These are phyloP conservation scores for Ambrosiella beaveri DNA, from an alignment of 2,329 filamentous ascomycete species.

Conservation along the genomic window DNA sequence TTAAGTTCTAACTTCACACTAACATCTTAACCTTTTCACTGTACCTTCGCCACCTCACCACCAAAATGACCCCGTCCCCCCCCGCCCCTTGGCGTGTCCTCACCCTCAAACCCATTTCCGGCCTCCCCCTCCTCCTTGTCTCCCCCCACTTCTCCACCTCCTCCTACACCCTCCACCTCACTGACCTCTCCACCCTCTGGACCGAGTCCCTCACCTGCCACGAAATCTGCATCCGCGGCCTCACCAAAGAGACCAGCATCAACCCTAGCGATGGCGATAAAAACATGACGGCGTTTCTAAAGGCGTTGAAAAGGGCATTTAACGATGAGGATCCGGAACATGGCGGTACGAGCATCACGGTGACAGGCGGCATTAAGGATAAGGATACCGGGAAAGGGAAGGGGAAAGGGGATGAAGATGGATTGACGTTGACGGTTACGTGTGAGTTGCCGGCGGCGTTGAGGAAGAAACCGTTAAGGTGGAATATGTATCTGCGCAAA, in stretches of 20 bases:
- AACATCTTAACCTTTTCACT: too few species aligned
- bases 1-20: too few species aligned
- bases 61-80: conserved; percentile 18
- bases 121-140: conserved; percentile 44
- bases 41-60: neutral
- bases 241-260: conserved; percentile 49
- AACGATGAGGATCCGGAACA: conserved; percentile 29
- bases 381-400: neutral
- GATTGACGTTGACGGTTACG: conserved; percentile 36
- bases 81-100: conserved; percentile 31
- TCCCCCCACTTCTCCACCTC: conserved; percentile 36
- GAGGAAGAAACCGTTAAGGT: conserved; percentile 34
- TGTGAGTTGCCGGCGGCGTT: conserved; percentile 45
- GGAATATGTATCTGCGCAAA: conserved; percentile 43
- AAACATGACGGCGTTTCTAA: conserved; percentile 50
- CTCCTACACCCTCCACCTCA: conserved; percentile 49
- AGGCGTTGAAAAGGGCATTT: conserved; percentile 39
- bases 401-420: conserved; percentile 8
- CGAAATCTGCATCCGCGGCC: conserved; percentile 45
- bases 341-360: conserved; percentile 26
- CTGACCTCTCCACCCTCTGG: conserved; percentile 62
- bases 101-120: conserved; percentile 24
- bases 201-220: conserved; percentile 42
- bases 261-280: conserved; percentile 52
- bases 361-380: conserved; percentile 20